These are phyloP conservation scores for Fomitopsis serialis DNA, from an alignment of 768 basidiomycete species.

Conservation along the genomic window DNA sequence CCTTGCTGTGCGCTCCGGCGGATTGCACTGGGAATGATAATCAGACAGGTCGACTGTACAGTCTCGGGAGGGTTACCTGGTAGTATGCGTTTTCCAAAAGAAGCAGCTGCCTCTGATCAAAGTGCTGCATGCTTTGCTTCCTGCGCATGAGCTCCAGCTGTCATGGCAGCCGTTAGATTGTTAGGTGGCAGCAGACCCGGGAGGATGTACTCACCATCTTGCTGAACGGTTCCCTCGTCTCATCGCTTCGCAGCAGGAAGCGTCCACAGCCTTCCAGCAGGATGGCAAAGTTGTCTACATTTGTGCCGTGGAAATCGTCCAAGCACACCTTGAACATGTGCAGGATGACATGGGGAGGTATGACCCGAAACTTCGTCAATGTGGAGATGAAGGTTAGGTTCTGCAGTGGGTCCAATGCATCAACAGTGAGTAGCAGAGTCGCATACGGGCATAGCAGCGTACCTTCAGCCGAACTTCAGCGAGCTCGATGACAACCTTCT, in stretches of 20 bases:
- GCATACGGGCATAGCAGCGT: not conserved
- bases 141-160: conserved; percentile 92
- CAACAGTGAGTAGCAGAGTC: not conserved
- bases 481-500: conserved; percentile 87
- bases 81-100: conserved; percentile 98
- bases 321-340: conserved; percentile 97
- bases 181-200: not conserved
- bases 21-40: conserved; percentile 69
- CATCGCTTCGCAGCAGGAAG: conserved; percentile 82
- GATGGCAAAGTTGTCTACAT: conserved; percentile 89
- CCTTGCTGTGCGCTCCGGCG: conserved; percentile 85
- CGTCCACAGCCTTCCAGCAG: conserved; percentile 92
- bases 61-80: conserved; percentile 50
- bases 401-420: conserved; percentile 32
- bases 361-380: conserved; percentile 92
- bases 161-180: not conserved
- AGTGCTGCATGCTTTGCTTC: conserved; percentile 89
- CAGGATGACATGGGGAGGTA: conserved; percentile 86
- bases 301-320: conserved; percentile 90
- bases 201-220: conserved; percentile 65
- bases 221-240: conserved; percentile 80
- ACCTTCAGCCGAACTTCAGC: conserved; percentile 84
- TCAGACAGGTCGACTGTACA: not conserved
- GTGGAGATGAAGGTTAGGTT: conserved; percentile 86
- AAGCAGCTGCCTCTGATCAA: conserved; percentile 86